These are phyloP conservation scores for Lactarius vividus DNA, from an alignment of 768 basidiomycete genomes.

Conservation along the genomic window DNA sequence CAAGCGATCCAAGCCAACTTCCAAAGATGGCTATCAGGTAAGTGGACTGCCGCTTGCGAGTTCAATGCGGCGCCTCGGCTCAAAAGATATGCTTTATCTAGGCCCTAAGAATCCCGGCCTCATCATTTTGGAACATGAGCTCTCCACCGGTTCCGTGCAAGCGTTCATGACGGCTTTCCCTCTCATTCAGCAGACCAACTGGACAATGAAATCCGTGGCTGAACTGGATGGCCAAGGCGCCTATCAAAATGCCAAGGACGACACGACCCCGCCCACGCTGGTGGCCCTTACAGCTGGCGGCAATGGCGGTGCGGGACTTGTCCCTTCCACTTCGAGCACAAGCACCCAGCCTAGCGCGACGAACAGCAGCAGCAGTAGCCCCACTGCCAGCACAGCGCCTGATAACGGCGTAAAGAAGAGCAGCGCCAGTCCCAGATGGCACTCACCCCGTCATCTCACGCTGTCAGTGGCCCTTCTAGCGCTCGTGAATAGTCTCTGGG, in stretches of 20 bases:
- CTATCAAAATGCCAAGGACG: conserved; percentile 15
- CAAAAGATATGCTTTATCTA: conserved; percentile 29
- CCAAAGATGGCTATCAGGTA: conserved; percentile 56
- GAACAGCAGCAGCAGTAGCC: not conserved
- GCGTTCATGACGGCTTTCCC: conserved; percentile 69
- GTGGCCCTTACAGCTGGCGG: conserved; percentile 15
- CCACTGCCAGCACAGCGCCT: not conserved
- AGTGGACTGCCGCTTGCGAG: conserved; percentile 19
- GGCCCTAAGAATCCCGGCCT: conserved; percentile 78
- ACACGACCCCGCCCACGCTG: not conserved
- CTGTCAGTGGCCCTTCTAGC: not conserved
- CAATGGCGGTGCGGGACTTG: conserved; percentile 16
- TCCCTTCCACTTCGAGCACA: not conserved
- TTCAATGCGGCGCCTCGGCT: not conserved
- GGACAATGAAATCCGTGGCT: conserved; percentile 63
- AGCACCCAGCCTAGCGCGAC: conserved; percentile 1
- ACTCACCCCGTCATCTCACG: not conserved
- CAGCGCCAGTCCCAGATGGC: not conserved
- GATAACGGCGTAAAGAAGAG: not conserved
- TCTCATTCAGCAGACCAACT: conserved; percentile 61
- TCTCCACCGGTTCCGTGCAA: conserved; percentile 53
- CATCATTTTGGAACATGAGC: conserved; percentile 83
- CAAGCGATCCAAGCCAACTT: conserved; percentile 48
- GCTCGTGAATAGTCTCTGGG: not conserved
- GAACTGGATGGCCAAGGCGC: conserved; percentile 28